Percentiles rank a stretch among this genome's conserved stretches.
phyloP scores from a whole-genome alignment of 371 early-diverging fungal genomes.

The Synchytrium microbalum region DNA sequence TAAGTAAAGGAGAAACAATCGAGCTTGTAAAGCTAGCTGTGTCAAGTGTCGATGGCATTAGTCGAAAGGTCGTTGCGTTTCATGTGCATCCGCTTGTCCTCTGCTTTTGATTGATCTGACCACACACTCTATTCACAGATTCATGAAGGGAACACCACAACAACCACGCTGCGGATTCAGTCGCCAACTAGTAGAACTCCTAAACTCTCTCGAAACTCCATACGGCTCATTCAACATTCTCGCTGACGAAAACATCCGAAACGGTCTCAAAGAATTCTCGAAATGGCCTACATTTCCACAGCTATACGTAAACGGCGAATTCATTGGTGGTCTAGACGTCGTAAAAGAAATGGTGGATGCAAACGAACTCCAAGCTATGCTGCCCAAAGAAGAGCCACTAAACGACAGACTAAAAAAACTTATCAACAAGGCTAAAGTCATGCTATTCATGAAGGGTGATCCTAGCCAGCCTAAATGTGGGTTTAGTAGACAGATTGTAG shows the following conservation, averaged over 20 bases:
- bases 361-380: conserved; percentile 64
- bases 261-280: conserved; percentile 75
- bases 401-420: conserved; percentile 61
- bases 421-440: conserved; percentile 26
- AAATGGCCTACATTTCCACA: conserved; percentile 94
- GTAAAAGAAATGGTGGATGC: conserved; percentile 70
- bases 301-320: conserved; percentile 74
- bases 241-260: conserved; percentile 77
- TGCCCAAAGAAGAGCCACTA: conserved; percentile 65
- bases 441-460: conserved; percentile 88
- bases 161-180: conserved; percentile 25
- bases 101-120: too few species aligned
- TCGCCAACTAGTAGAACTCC: conserved; percentile 34
- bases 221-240: conserved; percentile 88
- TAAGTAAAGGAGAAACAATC: too few species aligned
- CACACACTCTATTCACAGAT: too few species aligned
- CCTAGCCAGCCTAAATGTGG: conserved; percentile 79
- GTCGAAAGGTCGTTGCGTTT: too few species aligned
- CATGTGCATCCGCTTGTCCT: too few species aligned
- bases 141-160: conserved; percentile 89
- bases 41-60: too few species aligned
- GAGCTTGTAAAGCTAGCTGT: too few species aligned
- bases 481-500: conserved; percentile 62
- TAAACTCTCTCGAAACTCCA: conserved; percentile 11
- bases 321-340: conserved; percentile 87